Evolutionary conservation across 108 stramenopile species (phyloP).

Genomic region (Nitzschia inconspicua): DNA sequence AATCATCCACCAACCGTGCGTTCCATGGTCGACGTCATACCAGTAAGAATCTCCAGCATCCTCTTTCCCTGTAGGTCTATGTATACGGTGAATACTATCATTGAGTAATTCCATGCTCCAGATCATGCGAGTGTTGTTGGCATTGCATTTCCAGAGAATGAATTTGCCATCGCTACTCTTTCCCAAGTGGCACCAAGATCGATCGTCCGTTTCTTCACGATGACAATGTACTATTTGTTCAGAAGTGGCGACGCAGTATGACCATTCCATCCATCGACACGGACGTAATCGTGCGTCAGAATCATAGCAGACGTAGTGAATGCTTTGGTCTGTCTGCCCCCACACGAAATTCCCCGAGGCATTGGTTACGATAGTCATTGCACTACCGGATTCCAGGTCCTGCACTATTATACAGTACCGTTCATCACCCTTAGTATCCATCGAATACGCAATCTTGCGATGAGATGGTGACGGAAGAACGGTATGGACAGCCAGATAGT

Average conservation of each 20-base stretch:
- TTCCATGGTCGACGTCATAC: background rate
- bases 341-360: background rate
- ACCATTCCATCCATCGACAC: background rate
- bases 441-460: slow-evolving; percentile 64
- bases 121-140: background rate
- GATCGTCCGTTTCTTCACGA: background rate
- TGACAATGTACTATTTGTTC: background rate
- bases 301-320: background rate
- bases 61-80: background rate
- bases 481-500: slow-evolving; percentile 61
- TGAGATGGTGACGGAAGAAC: slow-evolving; percentile 47
- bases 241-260: background rate
- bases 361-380: background rate
- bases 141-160: background rate
- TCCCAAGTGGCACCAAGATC: slow-evolving; percentile 3
- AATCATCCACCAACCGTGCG: slow-evolving; percentile 7
- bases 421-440: slow-evolving; percentile 73
- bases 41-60: too few relatives aligned
- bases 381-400: slow-evolving; percentile 44
- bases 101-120: background rate
- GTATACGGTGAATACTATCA: background rate
- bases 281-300: background rate
- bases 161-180: background rate
- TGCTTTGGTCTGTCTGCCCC: background rate
- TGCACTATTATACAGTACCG: slow-evolving; percentile 61